A percentile compares a stretch with the other conserved stretches of the same genome.
Evolutionary conservation across 352 stramenopile genomes (phyloP).

Genomic region (Phytopythium litorale): DNA sequence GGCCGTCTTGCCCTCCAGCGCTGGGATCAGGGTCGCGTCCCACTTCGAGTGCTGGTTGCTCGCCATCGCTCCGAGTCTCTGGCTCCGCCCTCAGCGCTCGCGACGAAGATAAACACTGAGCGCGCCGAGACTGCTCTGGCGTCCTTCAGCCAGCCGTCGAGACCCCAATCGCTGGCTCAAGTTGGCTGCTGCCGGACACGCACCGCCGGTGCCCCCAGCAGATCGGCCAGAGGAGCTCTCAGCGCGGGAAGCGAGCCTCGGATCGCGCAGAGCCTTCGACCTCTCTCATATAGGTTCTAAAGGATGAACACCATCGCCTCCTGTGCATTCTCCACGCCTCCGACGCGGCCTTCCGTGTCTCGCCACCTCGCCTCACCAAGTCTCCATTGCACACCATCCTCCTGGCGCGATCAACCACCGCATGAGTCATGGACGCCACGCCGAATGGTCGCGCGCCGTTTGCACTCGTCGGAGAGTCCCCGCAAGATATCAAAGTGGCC

Average conservation of each 20-base stretch:
- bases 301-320: too few relatives aligned
- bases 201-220: not conserved
- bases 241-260: not conserved
- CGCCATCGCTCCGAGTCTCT: not conserved
- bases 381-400: too few relatives aligned
- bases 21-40: constrained; percentile 21
- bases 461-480: too few relatives aligned
- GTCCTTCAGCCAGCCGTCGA: too few relatives aligned
- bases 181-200: not conserved
- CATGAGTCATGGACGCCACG: too few relatives aligned
- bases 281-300: too few relatives aligned
- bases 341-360: too few relatives aligned
- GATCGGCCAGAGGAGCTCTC: not conserved
- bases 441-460: too few relatives aligned
- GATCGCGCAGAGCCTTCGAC: not conserved
- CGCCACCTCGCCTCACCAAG: too few relatives aligned
- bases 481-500: not conserved
- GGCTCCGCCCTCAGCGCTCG: not conserved
- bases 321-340: too few relatives aligned
- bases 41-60: constrained; percentile 2
- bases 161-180: too few relatives aligned
- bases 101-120: not conserved
- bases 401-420: too few relatives aligned
- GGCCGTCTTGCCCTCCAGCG: constrained; percentile 21
- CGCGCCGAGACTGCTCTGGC: not conserved